Evolutionary conservation across 179 eudicot genomes (phyloP), one percentile per base, ranked within the genome.

Genomic region (Vitellaria paradoxa): DNA sequence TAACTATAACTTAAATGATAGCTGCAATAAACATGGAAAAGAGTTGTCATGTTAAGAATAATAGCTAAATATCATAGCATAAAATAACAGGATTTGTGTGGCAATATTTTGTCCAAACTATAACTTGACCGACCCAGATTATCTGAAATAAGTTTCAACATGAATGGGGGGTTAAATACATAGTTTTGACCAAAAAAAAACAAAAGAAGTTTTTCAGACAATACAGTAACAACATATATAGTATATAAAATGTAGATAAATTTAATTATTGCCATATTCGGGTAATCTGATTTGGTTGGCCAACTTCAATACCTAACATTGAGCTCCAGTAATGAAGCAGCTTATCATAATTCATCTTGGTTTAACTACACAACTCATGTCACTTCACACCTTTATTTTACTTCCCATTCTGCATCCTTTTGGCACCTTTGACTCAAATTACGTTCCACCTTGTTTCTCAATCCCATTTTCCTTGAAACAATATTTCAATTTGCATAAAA

Each of bases 1-100:
- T 90, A 68, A 91, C 85, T 47, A 91, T 93, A 70, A 94, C 92
- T 46, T 93, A 85, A 81, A 95, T 85, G 62, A 95, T 85, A 77
- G 97, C 99, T 95, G 94, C 87, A 82, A 66, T 37, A 65, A 52
- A 65, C 12, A 83, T 11, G 68, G 65, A 56, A 72, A 52, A 30
- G 70, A 7, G 30, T 52, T 70, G 67, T 75, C 60, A 86, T 71
- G 78, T 70, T 14, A 60, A 70, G 75, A 46, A 18, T 14, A 61
- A 30, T 42, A 30, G 21, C 53, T 66, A 52, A 50, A 42, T 0
- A 64, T 12, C 10, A 63, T 23, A 49, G 2, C 5, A 21, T 9
- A 24, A 4, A 49, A 9, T 8, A 11, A 47, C 2, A 9, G 49
- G 26, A 62, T 50, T 24, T 24, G 5, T 17, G 14, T 10, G 14